Evolutionary conservation across 768 basidiomycete species (phyloP), one percentile per base, ranked within the genome.

Genomic region (Fistulinella prunicolor): DNA sequence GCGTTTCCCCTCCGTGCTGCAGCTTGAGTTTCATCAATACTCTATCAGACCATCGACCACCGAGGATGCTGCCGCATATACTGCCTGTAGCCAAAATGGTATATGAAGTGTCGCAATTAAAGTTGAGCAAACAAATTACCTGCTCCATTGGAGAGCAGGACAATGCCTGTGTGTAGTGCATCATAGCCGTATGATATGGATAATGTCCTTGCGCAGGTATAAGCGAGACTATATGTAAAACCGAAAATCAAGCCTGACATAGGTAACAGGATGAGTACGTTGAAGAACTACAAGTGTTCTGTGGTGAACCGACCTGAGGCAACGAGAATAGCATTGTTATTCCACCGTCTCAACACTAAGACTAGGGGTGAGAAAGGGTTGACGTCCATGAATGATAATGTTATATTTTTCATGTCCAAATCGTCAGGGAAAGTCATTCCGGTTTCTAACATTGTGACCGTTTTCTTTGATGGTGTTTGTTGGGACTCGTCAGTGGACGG

Each of bases 171-270:
- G 46, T 79, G 70, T 6, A 95, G 68, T 0, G 91, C 73, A 51
- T 78, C 70, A 62, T 86, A 92, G 32, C 74, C 64, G 55, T 94
- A 95, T 16, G 70, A 64, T 10, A 66, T 69, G 2, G 74, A 76
- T 3, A 95, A 73, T 0, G 86, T 90, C 47, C 86, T 75, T 9
- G 90, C 76, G 5, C 82, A 80, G 0, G 89, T 88, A 59, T 91
- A 94, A 1, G 79, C 67, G 36, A 94, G 74, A 32, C 81, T 73
- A 61, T 82, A 90, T 26, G 75, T 78, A 42, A 83, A 83, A 2
- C 82, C 83, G 55, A 87, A 94, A n/a, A 85, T 68, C 28, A 89
- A 61, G 4, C 86, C 90, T 85, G 54, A 24, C 17, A 38, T 10
- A n/a, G n/a, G n/a, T n/a, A n/a, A n/a, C n/a, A 16, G 21, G 3